These are phyloP conservation scores for Fusarium drepaniforme DNA, from an alignment of 2,329 filamentous ascomycete genomes.

Conservation along the genomic window DNA sequence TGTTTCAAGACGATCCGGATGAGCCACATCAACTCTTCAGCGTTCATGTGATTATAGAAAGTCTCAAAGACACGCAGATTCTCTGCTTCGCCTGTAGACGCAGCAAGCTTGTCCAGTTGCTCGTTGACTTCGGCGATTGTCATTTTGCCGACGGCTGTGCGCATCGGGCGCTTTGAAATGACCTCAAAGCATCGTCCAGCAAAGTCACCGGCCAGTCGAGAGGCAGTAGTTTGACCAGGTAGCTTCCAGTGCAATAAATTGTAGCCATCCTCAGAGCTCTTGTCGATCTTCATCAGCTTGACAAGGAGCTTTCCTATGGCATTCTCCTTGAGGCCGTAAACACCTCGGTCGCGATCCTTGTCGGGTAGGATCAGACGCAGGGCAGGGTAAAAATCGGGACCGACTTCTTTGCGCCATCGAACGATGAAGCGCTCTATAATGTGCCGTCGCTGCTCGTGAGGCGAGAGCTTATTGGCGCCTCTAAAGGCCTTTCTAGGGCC, in stretches of 20 bases:
- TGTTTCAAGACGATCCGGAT: conserved; percentile 92
- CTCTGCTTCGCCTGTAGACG: conserved; percentile 82
- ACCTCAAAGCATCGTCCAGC: conserved; percentile 90
- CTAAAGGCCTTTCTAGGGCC: conserved; percentile 70
- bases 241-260: conserved; percentile 93
- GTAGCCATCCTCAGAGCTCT: conserved; percentile 88
- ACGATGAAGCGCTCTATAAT: conserved; percentile 90
- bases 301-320: conserved; percentile 91
- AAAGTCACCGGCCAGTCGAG: conserved; percentile 87
- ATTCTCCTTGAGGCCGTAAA: conserved; percentile 96
- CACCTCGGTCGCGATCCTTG: conserved; percentile 90
- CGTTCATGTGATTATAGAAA: conserved; percentile 93
- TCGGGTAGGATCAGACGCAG: conserved; percentile 92
- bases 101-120: conserved; percentile 82
- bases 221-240: conserved; percentile 75
- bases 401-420: conserved; percentile 89
- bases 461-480: conserved; percentile 69
- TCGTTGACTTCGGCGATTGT: conserved; percentile 91
- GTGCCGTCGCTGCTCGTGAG: conserved; percentile 81
- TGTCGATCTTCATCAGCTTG: conserved; percentile 91
- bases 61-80: conserved; percentile 84
- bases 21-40: conserved; percentile 93
- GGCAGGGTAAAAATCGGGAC: conserved; percentile 92
- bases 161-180: conserved; percentile 84
- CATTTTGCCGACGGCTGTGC: conserved; percentile 80